Evolutionary conservation across 352 stramenopile genomes (phyloP).

Genomic region (Phytophthora niederhauseri): DNA sequence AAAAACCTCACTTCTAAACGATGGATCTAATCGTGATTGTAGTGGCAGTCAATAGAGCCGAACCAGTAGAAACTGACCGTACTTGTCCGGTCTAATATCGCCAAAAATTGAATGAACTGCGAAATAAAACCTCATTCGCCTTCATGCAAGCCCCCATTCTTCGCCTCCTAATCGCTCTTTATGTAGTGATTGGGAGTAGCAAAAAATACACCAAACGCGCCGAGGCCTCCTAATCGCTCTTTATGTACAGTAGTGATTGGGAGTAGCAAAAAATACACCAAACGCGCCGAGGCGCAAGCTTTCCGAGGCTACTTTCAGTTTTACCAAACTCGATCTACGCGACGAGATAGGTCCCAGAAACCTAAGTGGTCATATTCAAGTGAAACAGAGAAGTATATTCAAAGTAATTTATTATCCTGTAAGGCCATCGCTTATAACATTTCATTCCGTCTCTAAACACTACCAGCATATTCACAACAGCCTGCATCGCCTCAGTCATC

Average conservation of each 20-base stretch:
- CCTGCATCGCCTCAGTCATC: slow-evolving; percentile 39
- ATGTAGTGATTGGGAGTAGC: background rate
- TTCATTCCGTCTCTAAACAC: background rate
- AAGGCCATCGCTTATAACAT: background rate
- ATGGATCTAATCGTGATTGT: background rate
- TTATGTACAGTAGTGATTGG: background rate
- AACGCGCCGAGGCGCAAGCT: background rate
- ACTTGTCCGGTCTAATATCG: too few species aligned
- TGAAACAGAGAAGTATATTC: background rate
- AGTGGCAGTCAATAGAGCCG: too few species aligned
- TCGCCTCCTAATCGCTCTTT: too few species aligned
- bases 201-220: background rate
- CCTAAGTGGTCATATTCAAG: background rate
- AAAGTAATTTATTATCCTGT: background rate
- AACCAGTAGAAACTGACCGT: too few species aligned
- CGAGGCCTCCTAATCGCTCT: too few species aligned
- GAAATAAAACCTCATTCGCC: background rate
- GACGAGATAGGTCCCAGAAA: background rate
- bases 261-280: background rate
- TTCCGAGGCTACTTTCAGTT: background rate
- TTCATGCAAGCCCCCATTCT: too few species aligned
- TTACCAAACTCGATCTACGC: background rate
- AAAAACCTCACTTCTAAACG: too few species aligned
- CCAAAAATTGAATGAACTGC: too few species aligned
- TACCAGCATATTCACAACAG: slow-evolving; percentile 1